Percentiles rank a stretch among this genome's conserved stretches.
Conservation (phyloP, 2,329 filamentous ascomycete species). For the Scleromitrula shiraiana region DNA sequence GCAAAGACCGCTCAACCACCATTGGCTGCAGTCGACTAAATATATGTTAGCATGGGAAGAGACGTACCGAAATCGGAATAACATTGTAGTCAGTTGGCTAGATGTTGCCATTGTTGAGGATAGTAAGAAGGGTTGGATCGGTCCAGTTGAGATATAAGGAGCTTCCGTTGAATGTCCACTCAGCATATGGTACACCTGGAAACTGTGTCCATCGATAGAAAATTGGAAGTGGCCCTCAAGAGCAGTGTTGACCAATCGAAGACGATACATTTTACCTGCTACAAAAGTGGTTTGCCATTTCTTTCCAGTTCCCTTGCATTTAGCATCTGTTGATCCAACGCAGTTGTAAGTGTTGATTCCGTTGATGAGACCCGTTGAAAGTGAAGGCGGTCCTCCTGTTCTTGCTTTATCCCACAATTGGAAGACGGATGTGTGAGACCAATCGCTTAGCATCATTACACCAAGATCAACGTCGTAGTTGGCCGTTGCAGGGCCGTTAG, state of each 20-base stretch:
- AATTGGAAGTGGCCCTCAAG: slow-evolving; percentile 36
- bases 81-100: slow-evolving; percentile 27
- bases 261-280: slow-evolving; percentile 32
- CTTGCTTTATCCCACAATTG: slow-evolving; percentile 26
- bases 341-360: slow-evolving; percentile 30
- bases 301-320: slow-evolving; percentile 4
- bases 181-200: slow-evolving; percentile 41
- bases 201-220: slow-evolving; percentile 44
- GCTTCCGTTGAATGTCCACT: slow-evolving; percentile 41
- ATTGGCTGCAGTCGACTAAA: slow-evolving; percentile 34
- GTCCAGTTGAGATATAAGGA: slow-evolving; percentile 40
- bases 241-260: slow-evolving; percentile 39
- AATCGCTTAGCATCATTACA: slow-evolving; percentile 8
- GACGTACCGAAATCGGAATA: slow-evolving; percentile 12
- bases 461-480: slow-evolving; percentile 13
- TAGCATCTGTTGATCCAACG: slow-evolving; percentile 15
- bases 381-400: neutral
- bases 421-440: slow-evolving; percentile 30
- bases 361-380: slow-evolving; percentile 41
- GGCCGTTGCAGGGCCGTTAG: slow-evolving; percentile 27
- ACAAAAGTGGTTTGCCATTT: slow-evolving; percentile 4
- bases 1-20: slow-evolving; percentile 20
- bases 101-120: slow-evolving; percentile 25
- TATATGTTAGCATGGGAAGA: slow-evolving; percentile 41
- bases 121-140: slow-evolving; percentile 36